phyloP scores from a whole-genome alignment of 768 basidiomycete genomes.

The Russula sp. region DNA sequence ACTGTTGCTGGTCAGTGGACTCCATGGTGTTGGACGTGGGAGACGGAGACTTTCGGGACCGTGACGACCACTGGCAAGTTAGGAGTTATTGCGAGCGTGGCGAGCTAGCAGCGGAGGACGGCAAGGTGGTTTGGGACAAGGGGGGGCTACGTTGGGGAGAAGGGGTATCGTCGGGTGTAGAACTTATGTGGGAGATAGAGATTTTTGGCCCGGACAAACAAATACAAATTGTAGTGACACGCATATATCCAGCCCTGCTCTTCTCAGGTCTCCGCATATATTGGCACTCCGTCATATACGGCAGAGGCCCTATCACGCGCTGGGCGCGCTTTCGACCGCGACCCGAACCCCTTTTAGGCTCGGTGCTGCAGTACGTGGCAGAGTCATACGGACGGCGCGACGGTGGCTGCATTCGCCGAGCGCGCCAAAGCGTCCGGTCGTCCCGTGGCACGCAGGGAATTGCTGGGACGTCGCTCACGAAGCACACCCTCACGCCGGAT shows the following conservation, averaged over 20 bases:
- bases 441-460: slow-evolving; percentile 51
- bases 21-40: too few relatives aligned
- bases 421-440: slow-evolving; percentile 43
- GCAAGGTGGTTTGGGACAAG: too few relatives aligned
- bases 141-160: too few relatives aligned
- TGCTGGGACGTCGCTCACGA: slow-evolving; percentile 59
- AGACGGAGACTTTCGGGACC: too few relatives aligned
- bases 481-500: slow-evolving; percentile 44
- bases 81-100: too few relatives aligned
- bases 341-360: slow-evolving; percentile 39
- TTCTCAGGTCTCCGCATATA: slow-evolving; percentile 51
- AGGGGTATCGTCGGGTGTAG: too few relatives aligned
- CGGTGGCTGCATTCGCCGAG: slow-evolving; percentile 49
- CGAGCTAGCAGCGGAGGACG: too few relatives aligned
- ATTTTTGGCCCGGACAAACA: too few relatives aligned
- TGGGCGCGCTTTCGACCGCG: slow-evolving; percentile 42
- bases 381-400: slow-evolving; percentile 51
- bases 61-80: too few relatives aligned
- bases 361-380: slow-evolving; percentile 42
- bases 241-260: too few relatives aligned
- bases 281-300: slow-evolving; percentile 47
- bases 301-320: slow-evolving; percentile 36
- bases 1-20: background rate
- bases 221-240: too few relatives aligned
- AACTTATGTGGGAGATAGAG: too few relatives aligned